Evolutionary conservation across 805 yeast species (phyloP).

Genomic region (Candida tibetensis): DNA sequence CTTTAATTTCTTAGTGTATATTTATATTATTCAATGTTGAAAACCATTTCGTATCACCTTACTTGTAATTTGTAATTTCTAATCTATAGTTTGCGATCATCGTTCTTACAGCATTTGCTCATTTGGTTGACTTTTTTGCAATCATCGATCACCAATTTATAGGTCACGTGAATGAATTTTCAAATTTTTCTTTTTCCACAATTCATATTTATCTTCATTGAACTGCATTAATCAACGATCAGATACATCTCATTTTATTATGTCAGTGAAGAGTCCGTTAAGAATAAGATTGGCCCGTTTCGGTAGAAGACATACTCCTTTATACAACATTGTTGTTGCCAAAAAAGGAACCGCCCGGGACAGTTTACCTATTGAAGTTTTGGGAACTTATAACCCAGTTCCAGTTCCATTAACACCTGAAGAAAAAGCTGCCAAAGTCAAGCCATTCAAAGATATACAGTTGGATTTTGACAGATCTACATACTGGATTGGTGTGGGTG

Average conservation of each 20-base stretch:
- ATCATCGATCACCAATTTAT: no score
- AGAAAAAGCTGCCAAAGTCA: constrained; percentile 53
- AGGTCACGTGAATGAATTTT: no score
- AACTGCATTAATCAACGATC: no score
- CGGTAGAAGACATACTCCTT: constrained; percentile 84
- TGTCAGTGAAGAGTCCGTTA: constrained; percentile 61
- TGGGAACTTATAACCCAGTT: constrained; percentile 89
- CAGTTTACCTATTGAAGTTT: constrained; percentile 86
- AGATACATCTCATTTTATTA: no score
- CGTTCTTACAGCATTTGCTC: no score
- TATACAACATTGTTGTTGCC: constrained; percentile 89
- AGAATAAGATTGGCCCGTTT: constrained; percentile 89
- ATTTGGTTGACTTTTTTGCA: no score
- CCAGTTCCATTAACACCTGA: constrained; percentile 66
- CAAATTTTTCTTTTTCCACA: no score
- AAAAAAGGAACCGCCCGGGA: constrained; percentile 76
- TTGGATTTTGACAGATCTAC: constrained; percentile 86
- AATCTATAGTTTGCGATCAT: no score
- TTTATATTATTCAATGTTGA: background rate
- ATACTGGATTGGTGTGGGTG: constrained; percentile 98
- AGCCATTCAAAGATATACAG: constrained; percentile 73
- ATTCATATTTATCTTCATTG: no score
- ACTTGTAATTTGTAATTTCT: constrained; percentile 41
- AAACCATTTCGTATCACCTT: background rate
- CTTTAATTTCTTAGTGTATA: constrained; percentile 28